A percentile compares a stretch with the other conserved stretches of the same genome.
phyloP scores from a whole-genome alignment of 345 rosid species.

The Sisymbrium irio region DNA sequence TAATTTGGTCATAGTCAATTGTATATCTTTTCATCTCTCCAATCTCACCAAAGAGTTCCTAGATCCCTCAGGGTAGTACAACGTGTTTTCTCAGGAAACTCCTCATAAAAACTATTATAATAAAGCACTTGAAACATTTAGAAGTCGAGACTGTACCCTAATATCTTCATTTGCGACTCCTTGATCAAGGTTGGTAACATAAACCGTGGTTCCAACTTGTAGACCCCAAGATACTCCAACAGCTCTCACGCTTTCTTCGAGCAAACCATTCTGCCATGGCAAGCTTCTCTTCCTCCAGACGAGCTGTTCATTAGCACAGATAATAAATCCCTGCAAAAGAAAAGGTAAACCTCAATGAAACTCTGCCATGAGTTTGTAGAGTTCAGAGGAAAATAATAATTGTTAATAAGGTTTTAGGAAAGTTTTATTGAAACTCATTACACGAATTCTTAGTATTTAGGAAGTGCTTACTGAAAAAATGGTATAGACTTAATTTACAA shows the following conservation, averaged over 20 bases:
- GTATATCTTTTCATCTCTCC: constrained; percentile 88
- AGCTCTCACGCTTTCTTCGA: constrained; percentile 93
- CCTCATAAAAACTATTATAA: constrained; percentile 5
- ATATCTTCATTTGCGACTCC: constrained; percentile 92
- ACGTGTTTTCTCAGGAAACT: constrained; percentile 4
- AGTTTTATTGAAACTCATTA: too few relatives aligned
- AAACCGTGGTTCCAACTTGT: constrained; percentile 74
- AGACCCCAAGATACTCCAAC: constrained; percentile 76
- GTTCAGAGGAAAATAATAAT: too few relatives aligned
- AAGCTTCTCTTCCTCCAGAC: constrained; percentile 58
- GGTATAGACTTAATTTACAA: too few relatives aligned
- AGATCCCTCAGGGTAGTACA: not conserved
- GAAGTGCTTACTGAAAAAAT: too few relatives aligned
- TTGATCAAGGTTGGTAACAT: constrained; percentile 81
- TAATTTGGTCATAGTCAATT: constrained; percentile 76
- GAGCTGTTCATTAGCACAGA: constrained; percentile 61
- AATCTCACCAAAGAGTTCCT: constrained; percentile 92
- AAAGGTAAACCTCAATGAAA: too few relatives aligned
- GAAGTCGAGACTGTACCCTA: constrained; percentile 61
- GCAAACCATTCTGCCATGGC: constrained; percentile 90
- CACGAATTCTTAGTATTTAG: too few relatives aligned
- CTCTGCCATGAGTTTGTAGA: too few relatives aligned
- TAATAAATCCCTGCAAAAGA: too few relatives aligned
- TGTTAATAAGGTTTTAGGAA: too few relatives aligned
- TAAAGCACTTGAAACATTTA: constrained; percentile 21